Evolutionary conservation across 2,329 filamentous ascomycete species (phyloP), one percentile per base, ranked within the genome.

Genomic region (Neofusicoccum parvum): DNA sequence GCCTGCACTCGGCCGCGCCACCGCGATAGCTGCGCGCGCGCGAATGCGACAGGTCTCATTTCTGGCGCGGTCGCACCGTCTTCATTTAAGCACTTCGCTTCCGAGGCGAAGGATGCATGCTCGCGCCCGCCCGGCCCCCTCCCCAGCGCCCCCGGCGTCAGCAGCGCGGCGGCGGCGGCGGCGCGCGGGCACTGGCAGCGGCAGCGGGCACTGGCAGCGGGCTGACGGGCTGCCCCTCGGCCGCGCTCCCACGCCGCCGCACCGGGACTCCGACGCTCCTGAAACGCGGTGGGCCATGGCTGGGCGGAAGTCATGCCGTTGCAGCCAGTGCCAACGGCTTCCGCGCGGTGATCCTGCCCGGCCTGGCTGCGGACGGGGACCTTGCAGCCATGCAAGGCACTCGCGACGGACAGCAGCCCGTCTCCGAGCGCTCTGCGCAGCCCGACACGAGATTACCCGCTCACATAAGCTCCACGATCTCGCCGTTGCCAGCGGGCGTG

Each of bases 71-170:
- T 58, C 53, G 53, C 39, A 58, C 53, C 39, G 53, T 27, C 53
- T 45, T 58, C 53, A 58, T 58, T 58, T 58, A 58, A 58, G 53
- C 53, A 58, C 53, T 58, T 58, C 53, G 53, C 53, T 58, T 58
- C 51, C 53, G 53, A 58, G 20, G 53, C 53, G 53, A 45, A 58
- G 53, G 53, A 45, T 45, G 53, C 53, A 45, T 58, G 53, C 53
- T 58, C 53, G 53, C 53, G 37, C 53, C 23, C 39, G 53, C 36
- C 51, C 32, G n/a, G 45, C 27, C 15, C 23, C 9, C 27, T 5
- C n/a, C n/a, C n/a, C n/a, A n/a, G n/a, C n/a, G n/a, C n/a, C n/a
- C n/a, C n/a, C n/a, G n/a, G n/a, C n/a, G n/a, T n/a, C n/a, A n/a
- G n/a, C n/a, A n/a, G n/a, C n/a, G n/a, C n/a, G n/a, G n/a, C n/a